These are phyloP conservation scores for Pseudogymnoascus sp. DNA, from an alignment of 2,329 filamentous ascomycete genomes.

Conservation along the genomic window DNA sequence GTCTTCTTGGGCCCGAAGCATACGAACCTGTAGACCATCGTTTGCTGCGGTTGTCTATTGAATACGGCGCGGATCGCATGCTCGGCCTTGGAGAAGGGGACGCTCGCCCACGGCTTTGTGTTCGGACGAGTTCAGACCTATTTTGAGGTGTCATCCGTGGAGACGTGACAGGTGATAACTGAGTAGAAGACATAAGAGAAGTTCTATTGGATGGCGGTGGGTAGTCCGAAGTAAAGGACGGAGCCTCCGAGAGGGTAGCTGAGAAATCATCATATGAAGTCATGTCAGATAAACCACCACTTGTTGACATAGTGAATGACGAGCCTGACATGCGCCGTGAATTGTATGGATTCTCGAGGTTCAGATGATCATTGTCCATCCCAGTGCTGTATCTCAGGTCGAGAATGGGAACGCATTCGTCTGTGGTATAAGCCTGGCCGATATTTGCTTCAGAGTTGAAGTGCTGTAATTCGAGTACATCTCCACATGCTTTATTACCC, in stretches of 20 bases:
- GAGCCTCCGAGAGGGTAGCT: conserved; percentile 54
- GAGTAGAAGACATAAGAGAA: conserved; percentile 61
- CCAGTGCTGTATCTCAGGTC: conserved; percentile 46
- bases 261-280: conserved; percentile 65
- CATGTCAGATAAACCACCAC: conserved; percentile 56
- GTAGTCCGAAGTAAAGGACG: conserved; percentile 51
- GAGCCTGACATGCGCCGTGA: conserved; percentile 61
- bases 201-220: conserved; percentile 58
- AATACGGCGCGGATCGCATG: conserved; percentile 62
- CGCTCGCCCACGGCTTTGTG: conserved; percentile 58
- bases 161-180: conserved; percentile 64
- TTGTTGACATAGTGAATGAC: conserved; percentile 64
- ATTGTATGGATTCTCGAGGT: conserved; percentile 44
- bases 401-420: conserved; percentile 54
- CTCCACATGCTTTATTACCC: conserved; percentile 49
- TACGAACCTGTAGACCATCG: conserved; percentile 73
- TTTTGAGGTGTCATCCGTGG: conserved; percentile 55
- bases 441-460: conserved; percentile 51
- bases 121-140: conserved; percentile 52
- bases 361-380: conserved; percentile 42
- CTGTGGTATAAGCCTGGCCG: conserved; percentile 52
- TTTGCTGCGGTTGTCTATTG: conserved; percentile 59
- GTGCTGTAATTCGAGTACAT: conserved; percentile 45
- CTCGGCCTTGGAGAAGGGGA: conserved; percentile 63
- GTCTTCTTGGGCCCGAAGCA: conserved; percentile 46